These are phyloP conservation scores for Meyerozyma sp. DNA, from an alignment of 1,139 yeast genomes.

Conservation along the genomic window DNA sequence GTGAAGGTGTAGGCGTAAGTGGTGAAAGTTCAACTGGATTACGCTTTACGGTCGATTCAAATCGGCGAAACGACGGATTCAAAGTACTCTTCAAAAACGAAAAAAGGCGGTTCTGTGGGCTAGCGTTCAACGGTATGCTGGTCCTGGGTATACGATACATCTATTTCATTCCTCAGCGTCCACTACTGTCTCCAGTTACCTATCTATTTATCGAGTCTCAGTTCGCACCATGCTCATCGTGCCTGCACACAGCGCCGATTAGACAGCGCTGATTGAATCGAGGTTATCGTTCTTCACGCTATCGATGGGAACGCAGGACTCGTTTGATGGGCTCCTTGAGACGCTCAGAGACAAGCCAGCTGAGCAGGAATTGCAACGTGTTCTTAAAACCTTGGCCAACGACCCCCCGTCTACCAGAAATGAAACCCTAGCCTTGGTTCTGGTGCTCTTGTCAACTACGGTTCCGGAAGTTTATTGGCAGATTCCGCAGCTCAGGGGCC, in stretches of 20 bases:
- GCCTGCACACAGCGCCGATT: neutral
- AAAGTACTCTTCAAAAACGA: neutral
- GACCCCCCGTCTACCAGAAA: neutral
- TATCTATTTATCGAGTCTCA: neutral
- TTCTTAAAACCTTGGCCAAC: neutral
- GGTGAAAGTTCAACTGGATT: neutral
- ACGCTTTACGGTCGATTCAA: neutral
- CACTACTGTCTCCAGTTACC: neutral
- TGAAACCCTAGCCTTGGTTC: conserved; percentile 8
- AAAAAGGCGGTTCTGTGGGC: neutral
- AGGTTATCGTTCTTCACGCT: no score
- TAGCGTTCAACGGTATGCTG: neutral
- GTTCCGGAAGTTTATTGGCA: conserved; percentile 21
- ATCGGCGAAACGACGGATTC: neutral
- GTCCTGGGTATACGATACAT: neutral
- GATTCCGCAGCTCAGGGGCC: conserved; percentile 11
- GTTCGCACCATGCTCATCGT: neutral
- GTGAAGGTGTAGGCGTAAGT: neutral
- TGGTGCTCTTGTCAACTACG: conserved; percentile 25
- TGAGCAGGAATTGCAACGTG: neutral
- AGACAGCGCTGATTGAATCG: neutral
- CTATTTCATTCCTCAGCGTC: neutral
- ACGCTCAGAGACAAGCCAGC: neutral
- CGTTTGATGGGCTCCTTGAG: neutral
- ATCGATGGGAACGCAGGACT: no score